Evolutionary conservation across 2,329 filamentous ascomycete genomes (phyloP), one percentile per base, ranked within the genome.

Genomic region (Hypoxylon sp.): DNA sequence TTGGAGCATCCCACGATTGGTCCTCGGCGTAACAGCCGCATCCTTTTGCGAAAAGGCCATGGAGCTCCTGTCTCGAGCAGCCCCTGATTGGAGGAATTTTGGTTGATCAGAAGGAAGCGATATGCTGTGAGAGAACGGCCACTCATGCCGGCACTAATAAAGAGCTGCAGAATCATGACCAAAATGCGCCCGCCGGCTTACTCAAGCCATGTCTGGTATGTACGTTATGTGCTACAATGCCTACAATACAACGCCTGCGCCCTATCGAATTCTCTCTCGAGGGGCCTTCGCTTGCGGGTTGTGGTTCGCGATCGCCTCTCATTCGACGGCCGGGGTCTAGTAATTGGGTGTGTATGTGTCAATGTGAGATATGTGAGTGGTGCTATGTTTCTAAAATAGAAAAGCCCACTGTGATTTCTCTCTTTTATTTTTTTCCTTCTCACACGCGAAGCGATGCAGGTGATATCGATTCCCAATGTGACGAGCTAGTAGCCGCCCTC

Each of bases 71-170:
- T 43, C 22, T 56, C 32, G 28, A 59, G 44, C 19, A 39, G 47
- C 41, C 26, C 41, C 46, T 73, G 68, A 73, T 73, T 73, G 71
- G 72, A 69, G 65, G 64, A 63, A 65, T 63, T 71, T 55, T 63
- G 37, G 58, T 32, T 71, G 72, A 71, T 68, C 65, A 69, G 67
- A 68, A 61, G 60, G 48, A 59, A 66, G 56, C 64, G 64, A 72
- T 72, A 70, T 70, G 67, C 62, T 61, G 56, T 62, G 59, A 65
- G 56, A 32, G 52, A 58, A 61, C 65, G 63, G 63, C 63, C 68
- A 70, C 67, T 70, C 68, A 64, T 72, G 68, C 68, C 68, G 70
- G 69, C 64, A 68, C 70, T 72, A 71, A 69, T 68, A 65, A 70
- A 71, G 62, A 59, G 64, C 62, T 68, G 68, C 64, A 65, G 59